Conservation (phyloP, 1,284 basidiomycete species). For the Sanghuangporus baumii region DNA sequence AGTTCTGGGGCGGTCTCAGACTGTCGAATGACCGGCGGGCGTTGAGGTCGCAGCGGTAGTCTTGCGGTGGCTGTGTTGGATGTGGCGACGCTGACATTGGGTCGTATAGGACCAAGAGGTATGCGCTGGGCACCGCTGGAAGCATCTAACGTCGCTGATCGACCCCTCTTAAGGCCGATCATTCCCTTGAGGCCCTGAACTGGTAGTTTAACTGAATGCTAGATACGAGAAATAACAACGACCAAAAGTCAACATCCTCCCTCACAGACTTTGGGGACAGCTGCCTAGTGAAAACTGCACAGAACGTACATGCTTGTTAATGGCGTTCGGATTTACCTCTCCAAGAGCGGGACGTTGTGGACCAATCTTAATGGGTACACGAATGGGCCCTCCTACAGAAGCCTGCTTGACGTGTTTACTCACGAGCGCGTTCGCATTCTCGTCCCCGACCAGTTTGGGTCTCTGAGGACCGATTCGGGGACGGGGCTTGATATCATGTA, state of each 20-base stretch:
- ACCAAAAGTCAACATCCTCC: background rate
- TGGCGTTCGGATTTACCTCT: conserved; percentile 65
- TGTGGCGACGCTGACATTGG: conserved; percentile 33
- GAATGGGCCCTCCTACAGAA: conserved; percentile 42
- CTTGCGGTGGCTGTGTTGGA: conserved; percentile 22
- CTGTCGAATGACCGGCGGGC: conserved; percentile 37
- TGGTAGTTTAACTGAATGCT: conserved; percentile 23
- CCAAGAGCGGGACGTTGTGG: conserved; percentile 56
- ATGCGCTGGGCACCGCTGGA: conserved; percentile 57
- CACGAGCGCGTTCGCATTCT: conserved; percentile 54
- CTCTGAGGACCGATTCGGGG: conserved; percentile 41
- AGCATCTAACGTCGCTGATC: conserved; percentile 53
- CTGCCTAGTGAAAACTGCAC: background rate
- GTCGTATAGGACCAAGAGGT: conserved; percentile 53
- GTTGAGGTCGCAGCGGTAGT: conserved; percentile 28
- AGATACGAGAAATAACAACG: conserved; percentile 1
- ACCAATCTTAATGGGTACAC: conserved; percentile 29
- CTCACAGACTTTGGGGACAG: background rate
- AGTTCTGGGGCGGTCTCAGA: conserved; percentile 27
- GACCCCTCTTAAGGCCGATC: conserved; percentile 58
- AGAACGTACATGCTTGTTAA: conserved; percentile 64
- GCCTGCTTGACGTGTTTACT: conserved; percentile 56
- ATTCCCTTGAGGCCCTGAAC: conserved; percentile 26
- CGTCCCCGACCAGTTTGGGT: conserved; percentile 56
- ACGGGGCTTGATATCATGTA: conserved; percentile 28